Evolutionary conservation across 2,329 filamentous ascomycete genomes (phyloP).

Genomic region (Trichoderma pleuroti): DNA sequence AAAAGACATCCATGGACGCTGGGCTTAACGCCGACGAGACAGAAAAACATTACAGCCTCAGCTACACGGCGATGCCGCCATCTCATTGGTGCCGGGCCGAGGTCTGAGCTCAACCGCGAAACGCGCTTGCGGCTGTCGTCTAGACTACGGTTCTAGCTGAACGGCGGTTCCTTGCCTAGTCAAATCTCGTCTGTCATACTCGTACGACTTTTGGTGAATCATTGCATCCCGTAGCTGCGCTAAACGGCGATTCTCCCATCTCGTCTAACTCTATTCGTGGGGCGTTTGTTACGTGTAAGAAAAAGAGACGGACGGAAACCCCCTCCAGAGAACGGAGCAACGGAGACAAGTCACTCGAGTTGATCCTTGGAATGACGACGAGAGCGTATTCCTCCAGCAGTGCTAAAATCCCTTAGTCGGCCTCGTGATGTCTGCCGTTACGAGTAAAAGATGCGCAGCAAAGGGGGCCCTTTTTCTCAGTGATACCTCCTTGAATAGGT

Average conservation of each 20-base stretch:
- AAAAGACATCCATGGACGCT: background rate
- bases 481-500: background rate
- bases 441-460: slow-evolving; percentile 1
- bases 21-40: background rate
- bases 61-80: background rate
- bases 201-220: background rate
- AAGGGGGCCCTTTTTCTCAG: background rate
- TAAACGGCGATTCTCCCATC: background rate
- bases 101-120: background rate
- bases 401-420: background rate
- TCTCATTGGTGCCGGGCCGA: background rate
- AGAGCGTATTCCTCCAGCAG: background rate
- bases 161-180: background rate
- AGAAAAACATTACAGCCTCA: background rate
- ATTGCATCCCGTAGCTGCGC: background rate
- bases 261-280: background rate
- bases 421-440: background rate
- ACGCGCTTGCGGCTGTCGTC: background rate
- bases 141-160: background rate
- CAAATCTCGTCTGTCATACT: background rate
- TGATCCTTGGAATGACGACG: background rate
- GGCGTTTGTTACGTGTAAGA: background rate
- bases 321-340: background rate
- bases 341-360: background rate
- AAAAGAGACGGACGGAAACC: background rate